Evolutionary conservation across 2,329 filamentous ascomycete species (phyloP).

Genomic region (Penicillium sp.): DNA sequence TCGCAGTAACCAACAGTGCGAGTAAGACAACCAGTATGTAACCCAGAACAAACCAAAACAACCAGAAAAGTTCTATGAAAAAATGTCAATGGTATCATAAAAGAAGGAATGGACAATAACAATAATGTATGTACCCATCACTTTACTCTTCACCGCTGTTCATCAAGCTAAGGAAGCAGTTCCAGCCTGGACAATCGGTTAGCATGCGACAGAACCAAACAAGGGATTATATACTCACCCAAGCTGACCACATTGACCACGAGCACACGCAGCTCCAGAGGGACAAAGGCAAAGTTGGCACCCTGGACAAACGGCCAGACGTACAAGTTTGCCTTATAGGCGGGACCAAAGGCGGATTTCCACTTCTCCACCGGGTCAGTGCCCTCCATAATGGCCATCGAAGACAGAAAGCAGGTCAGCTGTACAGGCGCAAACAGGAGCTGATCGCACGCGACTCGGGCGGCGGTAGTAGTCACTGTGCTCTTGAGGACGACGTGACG

Average conservation of each 20-base stretch:
- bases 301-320: conserved; percentile 83
- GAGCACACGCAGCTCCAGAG: conserved; percentile 74
- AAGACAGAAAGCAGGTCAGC: conserved; percentile 73
- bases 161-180: conserved; percentile 56
- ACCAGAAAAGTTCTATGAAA: conserved; percentile 4
- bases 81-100: conserved; percentile 10
- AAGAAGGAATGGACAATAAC: conserved; percentile 7
- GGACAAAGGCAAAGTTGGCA: conserved; percentile 82
- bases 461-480: conserved; percentile 64
- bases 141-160: conserved; percentile 44
- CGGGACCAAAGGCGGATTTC: conserved; percentile 63
- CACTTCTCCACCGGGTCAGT: conserved; percentile 63
- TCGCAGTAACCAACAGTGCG: not conserved
- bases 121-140: conserved; percentile 3
- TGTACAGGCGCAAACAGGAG: conserved; percentile 77
- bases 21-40: not conserved
- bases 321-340: conserved; percentile 78
- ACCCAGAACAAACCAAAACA: conserved; percentile 3
- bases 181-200: conserved; percentile 46
- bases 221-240: conserved; percentile 45
- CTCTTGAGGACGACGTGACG: conserved; percentile 62
- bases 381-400: conserved; percentile 80
- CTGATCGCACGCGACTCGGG: conserved; percentile 78
- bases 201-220: conserved; percentile 12
- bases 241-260: conserved; percentile 79